phyloP scores from a whole-genome alignment of 371 early-diverging fungal genomes.

The Rhizopus delemar region DNA sequence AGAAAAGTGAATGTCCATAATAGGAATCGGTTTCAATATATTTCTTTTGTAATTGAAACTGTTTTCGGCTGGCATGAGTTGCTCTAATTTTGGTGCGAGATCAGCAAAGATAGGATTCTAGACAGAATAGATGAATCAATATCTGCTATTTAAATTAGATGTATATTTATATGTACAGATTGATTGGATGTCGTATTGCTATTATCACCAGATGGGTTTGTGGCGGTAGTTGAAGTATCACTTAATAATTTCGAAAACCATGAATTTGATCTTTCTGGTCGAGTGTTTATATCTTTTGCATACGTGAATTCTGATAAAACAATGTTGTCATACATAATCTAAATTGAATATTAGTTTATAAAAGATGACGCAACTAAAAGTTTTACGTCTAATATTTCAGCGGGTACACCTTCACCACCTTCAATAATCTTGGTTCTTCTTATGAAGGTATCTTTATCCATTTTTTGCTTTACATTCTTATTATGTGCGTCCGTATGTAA shows the following conservation, averaged over 20 bases:
- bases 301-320: constrained; percentile 52
- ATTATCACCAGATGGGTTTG: neutral
- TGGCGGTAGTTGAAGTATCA: constrained; percentile 6
- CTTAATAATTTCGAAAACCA: constrained; percentile 42
- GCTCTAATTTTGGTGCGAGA: constrained; percentile 36
- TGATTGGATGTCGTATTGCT: constrained; percentile 2
- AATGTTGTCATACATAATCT: constrained; percentile 83
- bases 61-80: constrained; percentile 46
- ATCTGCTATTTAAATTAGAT: neutral
- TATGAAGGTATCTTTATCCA: constrained; percentile 84
- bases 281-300: constrained; percentile 53
- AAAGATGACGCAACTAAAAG: too few relatives aligned
- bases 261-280: constrained; percentile 23
- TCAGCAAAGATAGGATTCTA: constrained; percentile 28
- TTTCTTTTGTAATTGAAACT: constrained; percentile 38
- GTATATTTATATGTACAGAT: constrained; percentile 12
- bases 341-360: constrained; percentile 3
- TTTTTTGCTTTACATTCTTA: constrained; percentile 80
- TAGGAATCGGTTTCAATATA: constrained; percentile 28
- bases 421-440: constrained; percentile 68
- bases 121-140: constrained; percentile 3
- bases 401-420: constrained; percentile 65
- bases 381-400: constrained; percentile 71
- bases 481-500: constrained; percentile 94
- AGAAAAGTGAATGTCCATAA: constrained; percentile 36